Conservation (phyloP, 1,139 yeast genomes). For the Debaryomyces udenii region DNA sequence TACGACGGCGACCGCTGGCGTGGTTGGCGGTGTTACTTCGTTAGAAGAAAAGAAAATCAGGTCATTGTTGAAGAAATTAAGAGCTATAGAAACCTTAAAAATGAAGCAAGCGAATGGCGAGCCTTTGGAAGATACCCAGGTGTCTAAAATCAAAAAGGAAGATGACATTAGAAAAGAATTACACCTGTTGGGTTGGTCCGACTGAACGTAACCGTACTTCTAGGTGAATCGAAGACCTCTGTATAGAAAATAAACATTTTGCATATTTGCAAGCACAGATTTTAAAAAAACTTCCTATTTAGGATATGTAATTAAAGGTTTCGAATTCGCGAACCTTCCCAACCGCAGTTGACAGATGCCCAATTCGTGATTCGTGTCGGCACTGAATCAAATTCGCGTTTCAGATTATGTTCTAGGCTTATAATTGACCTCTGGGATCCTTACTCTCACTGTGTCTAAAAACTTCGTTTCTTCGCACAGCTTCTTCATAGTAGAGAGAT, state of each 20-base stretch:
- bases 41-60: constrained; percentile 92
- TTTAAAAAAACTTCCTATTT: neutral
- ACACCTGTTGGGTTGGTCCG: constrained; percentile 70
- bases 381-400: neutral
- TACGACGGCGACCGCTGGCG: constrained; percentile 26
- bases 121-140: constrained; percentile 87
- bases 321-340: neutral
- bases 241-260: constrained; percentile 6
- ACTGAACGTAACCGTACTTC: constrained; percentile 16
- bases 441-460: too few relatives aligned
- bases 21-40: constrained; percentile 64
- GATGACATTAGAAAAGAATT: constrained; percentile 75
- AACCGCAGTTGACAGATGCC: neutral
- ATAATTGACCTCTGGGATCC: too few relatives aligned
- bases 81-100: constrained; percentile 91
- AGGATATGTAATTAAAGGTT: neutral
- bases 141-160: constrained; percentile 87
- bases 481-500: too few relatives aligned
- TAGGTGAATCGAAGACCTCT: neutral
- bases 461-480: too few relatives aligned
- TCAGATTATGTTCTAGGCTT: neutral
- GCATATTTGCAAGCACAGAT: constrained; percentile 1
- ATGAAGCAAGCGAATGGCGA: constrained; percentile 85
- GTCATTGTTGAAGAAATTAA: constrained; percentile 83
- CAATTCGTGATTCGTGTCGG: neutral